Conservation (phyloP, 2,329 filamentous ascomycete genomes). For the Botrytis cinerea region DNA sequence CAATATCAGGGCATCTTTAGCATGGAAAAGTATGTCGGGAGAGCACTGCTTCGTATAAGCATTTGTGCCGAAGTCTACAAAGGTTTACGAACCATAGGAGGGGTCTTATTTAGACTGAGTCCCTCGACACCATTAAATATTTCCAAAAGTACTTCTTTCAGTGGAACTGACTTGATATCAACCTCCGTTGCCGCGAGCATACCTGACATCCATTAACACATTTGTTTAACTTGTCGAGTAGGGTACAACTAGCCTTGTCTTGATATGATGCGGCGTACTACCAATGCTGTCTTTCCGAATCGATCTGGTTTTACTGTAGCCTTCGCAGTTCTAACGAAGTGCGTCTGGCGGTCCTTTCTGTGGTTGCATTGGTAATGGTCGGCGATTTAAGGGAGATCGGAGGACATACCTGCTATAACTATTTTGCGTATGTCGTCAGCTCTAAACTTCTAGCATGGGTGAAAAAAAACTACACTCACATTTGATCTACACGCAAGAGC, state of each 20-base stretch:
- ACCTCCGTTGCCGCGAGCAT: slow-evolving; percentile 15
- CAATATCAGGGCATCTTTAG: not conserved
- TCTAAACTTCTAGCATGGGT: not conserved
- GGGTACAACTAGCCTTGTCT: slow-evolving; percentile 6
- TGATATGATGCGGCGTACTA: slow-evolving; percentile 19
- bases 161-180: slow-evolving; percentile 9
- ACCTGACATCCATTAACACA: not conserved
- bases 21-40: slow-evolving; percentile 10
- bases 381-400: not conserved
- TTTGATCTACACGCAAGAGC: slow-evolving; percentile 17
- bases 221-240: not conserved
- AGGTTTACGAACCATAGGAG: slow-evolving; percentile 2
- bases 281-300: slow-evolving; percentile 16
- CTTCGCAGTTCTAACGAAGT: slow-evolving; percentile 18
- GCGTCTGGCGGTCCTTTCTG: slow-evolving; percentile 19
- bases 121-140: slow-evolving; percentile 18
- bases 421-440: not conserved
- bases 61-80: no score
- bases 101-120: slow-evolving; percentile 13
- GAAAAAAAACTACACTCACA: not conserved
- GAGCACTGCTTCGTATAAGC: not conserved
- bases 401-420: slow-evolving; percentile 20
- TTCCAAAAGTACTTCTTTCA: slow-evolving; percentile 6
- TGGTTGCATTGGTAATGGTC: not conserved
- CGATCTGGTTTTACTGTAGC: slow-evolving; percentile 12